phyloP scores from a whole-genome alignment of 2,329 filamentous ascomycete species.

The Paracoccidioides brasiliensis region DNA sequence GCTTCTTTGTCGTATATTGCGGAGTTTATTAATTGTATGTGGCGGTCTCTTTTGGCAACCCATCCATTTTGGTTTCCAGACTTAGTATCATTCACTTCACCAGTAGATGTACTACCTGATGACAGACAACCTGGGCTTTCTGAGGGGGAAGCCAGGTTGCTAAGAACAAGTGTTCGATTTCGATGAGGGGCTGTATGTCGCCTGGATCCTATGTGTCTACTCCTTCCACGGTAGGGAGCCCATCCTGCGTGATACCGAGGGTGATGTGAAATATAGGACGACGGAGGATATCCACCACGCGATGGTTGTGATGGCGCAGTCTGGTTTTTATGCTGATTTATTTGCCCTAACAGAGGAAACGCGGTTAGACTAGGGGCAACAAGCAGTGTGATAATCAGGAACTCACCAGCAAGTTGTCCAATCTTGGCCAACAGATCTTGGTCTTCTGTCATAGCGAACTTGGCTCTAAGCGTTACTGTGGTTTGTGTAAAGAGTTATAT shows the following conservation, averaged over 20 bases:
- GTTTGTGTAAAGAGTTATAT: background rate
- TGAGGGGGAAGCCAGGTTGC: slow-evolving; percentile 26
- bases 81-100: slow-evolving; percentile 19
- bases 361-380: slow-evolving; percentile 3
- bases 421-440: slow-evolving; percentile 44
- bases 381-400: slow-evolving; percentile 18
- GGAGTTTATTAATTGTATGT: slow-evolving; percentile 72
- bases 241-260: slow-evolving; percentile 20
- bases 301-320: slow-evolving; percentile 7
- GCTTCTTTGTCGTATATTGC: slow-evolving; percentile 63
- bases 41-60: slow-evolving; percentile 61
- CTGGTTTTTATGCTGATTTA: slow-evolving; percentile 64
- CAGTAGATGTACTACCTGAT: slow-evolving; percentile 17
- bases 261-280: slow-evolving; percentile 14
- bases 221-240: slow-evolving; percentile 32
- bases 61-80: slow-evolving; percentile 37
- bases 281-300: slow-evolving; percentile 15
- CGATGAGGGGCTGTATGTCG: slow-evolving; percentile 33
- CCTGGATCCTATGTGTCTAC: slow-evolving; percentile 25
- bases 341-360: slow-evolving; percentile 46
- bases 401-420: slow-evolving; percentile 43
- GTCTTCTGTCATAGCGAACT: slow-evolving; percentile 37
- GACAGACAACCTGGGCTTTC: slow-evolving; percentile 14
- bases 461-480: background rate
- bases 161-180: slow-evolving; percentile 54